phyloP scores from a whole-genome alignment of 441 rosid genomes.

The Rhodomyrtus psidioides region DNA sequence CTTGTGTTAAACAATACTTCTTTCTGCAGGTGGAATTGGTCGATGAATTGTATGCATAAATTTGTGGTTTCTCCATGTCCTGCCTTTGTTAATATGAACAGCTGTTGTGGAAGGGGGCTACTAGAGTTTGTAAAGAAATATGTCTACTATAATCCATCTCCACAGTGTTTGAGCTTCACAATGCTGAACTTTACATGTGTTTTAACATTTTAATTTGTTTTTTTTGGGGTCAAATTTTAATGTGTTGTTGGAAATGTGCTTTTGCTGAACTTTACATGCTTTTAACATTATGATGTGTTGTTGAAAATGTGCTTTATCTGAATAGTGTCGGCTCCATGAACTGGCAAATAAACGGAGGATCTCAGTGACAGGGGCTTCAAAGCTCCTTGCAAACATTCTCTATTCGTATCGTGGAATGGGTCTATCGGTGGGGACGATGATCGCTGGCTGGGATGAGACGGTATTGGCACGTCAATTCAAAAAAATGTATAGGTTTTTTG shows the following conservation, averaged over 20 bases:
- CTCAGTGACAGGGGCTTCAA: constrained; percentile 97
- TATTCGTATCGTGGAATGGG: constrained; percentile 99
- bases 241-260: constrained; percentile 13
- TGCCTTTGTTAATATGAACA: neutral
- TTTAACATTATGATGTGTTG: constrained; percentile 5
- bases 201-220: neutral
- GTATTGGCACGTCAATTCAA: constrained; percentile 21
- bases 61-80: neutral
- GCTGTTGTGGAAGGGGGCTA: neutral
- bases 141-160: neutral
- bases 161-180: neutral
- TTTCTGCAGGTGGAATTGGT: neutral
- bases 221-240: neutral
- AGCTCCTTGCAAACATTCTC: constrained; percentile 92
- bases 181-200: neutral
- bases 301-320: constrained; percentile 5
- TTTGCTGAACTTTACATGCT: neutral
- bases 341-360: constrained; percentile 97
- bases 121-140: neutral
- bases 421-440: constrained; percentile 96
- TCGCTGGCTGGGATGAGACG: constrained; percentile 99
- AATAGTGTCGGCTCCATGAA: constrained; percentile 92
- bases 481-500: neutral
- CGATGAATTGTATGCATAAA: neutral
- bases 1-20: neutral